phyloP scores from a whole-genome alignment of 495 filamentous ascomycete species.

The Daldinia childiae region DNA sequence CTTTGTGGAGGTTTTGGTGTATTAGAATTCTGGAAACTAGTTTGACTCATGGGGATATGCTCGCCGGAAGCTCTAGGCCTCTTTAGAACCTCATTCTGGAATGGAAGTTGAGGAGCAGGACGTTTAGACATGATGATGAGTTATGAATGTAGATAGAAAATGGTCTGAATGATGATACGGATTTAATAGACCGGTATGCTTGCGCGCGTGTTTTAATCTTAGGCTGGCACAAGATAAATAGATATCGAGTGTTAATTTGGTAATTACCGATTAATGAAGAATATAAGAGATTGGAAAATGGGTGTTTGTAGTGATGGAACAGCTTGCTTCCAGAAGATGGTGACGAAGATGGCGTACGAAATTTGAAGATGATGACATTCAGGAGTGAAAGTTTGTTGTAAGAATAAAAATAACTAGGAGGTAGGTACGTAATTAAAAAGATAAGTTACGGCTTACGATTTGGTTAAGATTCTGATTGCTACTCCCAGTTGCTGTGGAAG shows the following conservation, averaged over 20 bases:
- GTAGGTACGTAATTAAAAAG: too few species aligned
- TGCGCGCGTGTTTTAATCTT: neutral
- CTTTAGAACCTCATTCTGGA: neutral
- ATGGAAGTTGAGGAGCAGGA: neutral
- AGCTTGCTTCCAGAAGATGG: neutral
- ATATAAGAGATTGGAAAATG: neutral
- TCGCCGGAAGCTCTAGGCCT: neutral
- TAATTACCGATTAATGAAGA: neutral
- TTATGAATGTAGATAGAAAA: neutral
- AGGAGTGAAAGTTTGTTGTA: neutral
- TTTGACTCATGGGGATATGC: neutral
- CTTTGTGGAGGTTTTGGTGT: neutral
- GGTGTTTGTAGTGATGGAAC: neutral
- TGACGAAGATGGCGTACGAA: neutral
- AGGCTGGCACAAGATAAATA: neutral
- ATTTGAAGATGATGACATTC: neutral
- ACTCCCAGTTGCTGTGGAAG: conserved; percentile 50
- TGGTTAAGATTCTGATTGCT: conserved; percentile 90
- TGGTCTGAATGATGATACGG: neutral
- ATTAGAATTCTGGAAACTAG: neutral
- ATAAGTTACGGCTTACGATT: conserved; percentile 72
- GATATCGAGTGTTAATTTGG: neutral
- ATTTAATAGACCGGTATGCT: neutral
- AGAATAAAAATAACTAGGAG: neutral
- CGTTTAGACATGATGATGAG: neutral